Evolutionary conservation across 805 yeast species (phyloP), one percentile per base, ranked within the genome.

Genomic region (Yarrowia sp.): DNA sequence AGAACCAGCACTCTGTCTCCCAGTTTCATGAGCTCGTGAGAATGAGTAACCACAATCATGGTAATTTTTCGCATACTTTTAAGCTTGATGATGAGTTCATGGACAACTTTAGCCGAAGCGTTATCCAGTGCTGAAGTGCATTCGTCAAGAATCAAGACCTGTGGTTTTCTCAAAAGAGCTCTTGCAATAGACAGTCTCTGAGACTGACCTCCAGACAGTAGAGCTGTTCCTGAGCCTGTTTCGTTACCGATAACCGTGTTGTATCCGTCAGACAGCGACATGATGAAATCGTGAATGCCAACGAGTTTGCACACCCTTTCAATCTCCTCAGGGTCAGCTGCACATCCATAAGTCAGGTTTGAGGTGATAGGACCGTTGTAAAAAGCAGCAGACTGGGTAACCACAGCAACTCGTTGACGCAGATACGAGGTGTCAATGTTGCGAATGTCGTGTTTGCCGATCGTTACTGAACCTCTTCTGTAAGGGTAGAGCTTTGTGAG

Each of bases 161-260:
- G 79, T 0, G 98, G 95, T 22, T 82, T 80, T 45, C 93, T 79
- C 5, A 93, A 69, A 3, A 95, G 71, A 0, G 97, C 95, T 64
- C 98, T 82, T 0, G 94, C 97, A 65, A 95, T 86, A 0, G 95
- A 88, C 1, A 95, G 76, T 69, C 98, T 79, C 76, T 95, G 98
- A 9, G 89, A 82, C 76, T 95, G 98, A 2, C 99, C 99, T 36
- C 97, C 97, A 1, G 98, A 92, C 1, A 94, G 77, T 52, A 85
- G 72, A 0, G 78, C 74, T 0, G 79, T 76, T 3, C 70, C 67
- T 3, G 69, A 71, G 14, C 80, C 77, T 10, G 78, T 74, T 2
- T 81, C 75, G 16, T 82, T 84, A 2, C 88, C 89, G 32, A 94
- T 79, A 14, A 77, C 74, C 0, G 97, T 85, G 48, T 86, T 81